Conservation (phyloP, 2,329 filamentous ascomycete genomes). For the Clonostachys solani region DNA sequence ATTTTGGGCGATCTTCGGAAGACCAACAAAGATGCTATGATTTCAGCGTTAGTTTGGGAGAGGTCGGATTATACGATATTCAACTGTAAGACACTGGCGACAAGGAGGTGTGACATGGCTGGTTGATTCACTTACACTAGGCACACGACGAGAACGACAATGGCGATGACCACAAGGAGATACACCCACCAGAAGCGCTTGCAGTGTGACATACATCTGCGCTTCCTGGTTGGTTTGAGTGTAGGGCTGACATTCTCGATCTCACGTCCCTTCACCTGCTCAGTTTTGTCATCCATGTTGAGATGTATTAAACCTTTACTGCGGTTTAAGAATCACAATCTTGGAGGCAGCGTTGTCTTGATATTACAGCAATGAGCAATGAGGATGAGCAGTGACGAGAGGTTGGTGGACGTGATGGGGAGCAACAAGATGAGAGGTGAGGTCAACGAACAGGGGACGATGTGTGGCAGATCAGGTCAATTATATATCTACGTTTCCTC, state of each 20-base stretch:
- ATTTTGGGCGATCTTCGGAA: slow-evolving; percentile 52
- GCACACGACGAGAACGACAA: slow-evolving; percentile 51
- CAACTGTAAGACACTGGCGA: background rate
- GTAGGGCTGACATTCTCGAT: slow-evolving; percentile 8
- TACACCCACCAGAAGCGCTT: slow-evolving; percentile 59
- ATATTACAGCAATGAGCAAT: too few relatives aligned
- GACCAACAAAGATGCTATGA: slow-evolving; percentile 47
- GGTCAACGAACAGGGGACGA: too few relatives aligned
- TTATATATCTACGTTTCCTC: too few relatives aligned
- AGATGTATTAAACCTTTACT: too few relatives aligned
- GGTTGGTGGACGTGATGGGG: too few relatives aligned
- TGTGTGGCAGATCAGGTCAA: too few relatives aligned
- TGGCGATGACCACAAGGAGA: slow-evolving; percentile 41
- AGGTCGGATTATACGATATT: background rate
- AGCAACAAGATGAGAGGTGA: too few relatives aligned
- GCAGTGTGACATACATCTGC: slow-evolving; percentile 40
- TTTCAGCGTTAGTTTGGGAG: background rate
- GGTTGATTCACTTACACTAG: slow-evolving; percentile 46
- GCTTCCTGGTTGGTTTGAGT: slow-evolving; percentile 23
- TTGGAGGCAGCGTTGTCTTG: too few relatives aligned
- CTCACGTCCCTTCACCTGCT: background rate
- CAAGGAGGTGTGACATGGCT: background rate
- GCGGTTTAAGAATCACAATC: too few relatives aligned
- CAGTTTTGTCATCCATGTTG: background rate
- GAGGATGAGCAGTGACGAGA: too few relatives aligned